A percentile compares a stretch with the other conserved stretches of the same genome.
phyloP scores from a whole-genome alignment of 1,284 basidiomycete genomes.

The Leccinum subspadiceum region DNA sequence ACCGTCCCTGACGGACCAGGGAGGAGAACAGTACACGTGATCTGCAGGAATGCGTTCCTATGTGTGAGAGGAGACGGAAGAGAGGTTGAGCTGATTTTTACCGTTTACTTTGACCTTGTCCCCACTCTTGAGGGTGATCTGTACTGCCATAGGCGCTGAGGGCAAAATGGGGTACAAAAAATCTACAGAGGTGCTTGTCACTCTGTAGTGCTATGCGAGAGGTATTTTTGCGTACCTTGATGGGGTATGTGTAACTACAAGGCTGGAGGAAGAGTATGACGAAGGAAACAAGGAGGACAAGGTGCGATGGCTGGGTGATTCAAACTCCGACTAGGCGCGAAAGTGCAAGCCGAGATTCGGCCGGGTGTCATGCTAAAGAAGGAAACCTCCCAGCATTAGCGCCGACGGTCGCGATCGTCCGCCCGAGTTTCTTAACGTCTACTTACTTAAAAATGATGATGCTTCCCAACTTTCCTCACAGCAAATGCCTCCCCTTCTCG shows the following conservation, averaged over 20 bases:
- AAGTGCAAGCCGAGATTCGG: slow-evolving; percentile 18
- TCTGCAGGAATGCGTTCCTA: slow-evolving; percentile 53
- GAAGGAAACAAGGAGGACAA: slow-evolving; percentile 37
- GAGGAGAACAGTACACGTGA: slow-evolving; percentile 93
- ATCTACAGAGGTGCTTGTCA: slow-evolving; percentile 18
- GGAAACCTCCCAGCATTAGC: background rate
- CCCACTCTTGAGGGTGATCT: slow-evolving; percentile 63
- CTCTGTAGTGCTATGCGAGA: background rate
- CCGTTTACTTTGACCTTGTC: slow-evolving; percentile 81
- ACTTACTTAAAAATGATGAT: slow-evolving; percentile 3
- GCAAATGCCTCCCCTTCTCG: background rate
- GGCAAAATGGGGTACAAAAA: slow-evolving; percentile 23
- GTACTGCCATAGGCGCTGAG: slow-evolving; percentile 26
- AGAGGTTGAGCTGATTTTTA: slow-evolving; percentile 40
- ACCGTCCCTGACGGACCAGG: slow-evolving; percentile 88
- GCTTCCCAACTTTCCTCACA: background rate
- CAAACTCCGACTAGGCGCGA: slow-evolving; percentile 38
- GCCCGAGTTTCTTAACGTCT: background rate
- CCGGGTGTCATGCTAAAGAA: background rate
- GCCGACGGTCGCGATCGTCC: slow-evolving; percentile 9
- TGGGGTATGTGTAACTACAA: slow-evolving; percentile 20
- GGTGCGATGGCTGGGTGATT: slow-evolving; percentile 35
- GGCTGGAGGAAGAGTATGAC: slow-evolving; percentile 26
- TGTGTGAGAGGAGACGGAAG: slow-evolving; percentile 19
- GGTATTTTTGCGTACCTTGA: slow-evolving; percentile 28